Evolutionary conservation across 2,329 filamentous ascomycete genomes (phyloP), one percentile per base, ranked within the genome.

Genomic region (Bipolaris cookei): DNA sequence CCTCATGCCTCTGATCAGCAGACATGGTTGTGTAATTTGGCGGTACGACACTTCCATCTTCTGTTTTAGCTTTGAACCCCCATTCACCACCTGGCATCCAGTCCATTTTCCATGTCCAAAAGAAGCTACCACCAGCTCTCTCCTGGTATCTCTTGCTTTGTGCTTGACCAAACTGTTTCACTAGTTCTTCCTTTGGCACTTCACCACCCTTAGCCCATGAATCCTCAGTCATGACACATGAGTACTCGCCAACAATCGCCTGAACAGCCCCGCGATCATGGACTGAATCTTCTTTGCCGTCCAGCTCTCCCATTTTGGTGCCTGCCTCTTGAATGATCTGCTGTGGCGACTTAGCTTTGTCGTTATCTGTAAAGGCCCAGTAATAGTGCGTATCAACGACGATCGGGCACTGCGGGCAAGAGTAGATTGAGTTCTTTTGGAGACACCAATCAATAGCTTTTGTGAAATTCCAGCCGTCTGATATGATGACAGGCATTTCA

Each of bases 41-140:
- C 70, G 51, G 75, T 68, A 35, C 63, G 51, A 34, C 83, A 78
- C 64, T 66, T 2, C 75, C 71, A 20, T 77, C 78, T 20, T 82
- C 79, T 7, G 77, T 79, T 72, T 84, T 83, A 35, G 82, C 78
- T 18, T 79, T 78, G 72, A 87, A 86, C 0, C 84, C 84, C 85
- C 85, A 87, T 69, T 85, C 84, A 11, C 84, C 84, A 11, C 84
- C 84, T n/a, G 81, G 79, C 79, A 84, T 84, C 83, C 84, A 86
- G 61, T 84, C 79, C 83, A 86, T 86, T 52, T 84, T 84, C 66
- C 78, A 83, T 0, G 84, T 86, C 85, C 84, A 86, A 74, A 87
- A 87, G 65, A 81, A 86, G 30, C 77, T 78, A 1, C 84, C 85
- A 2, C 81, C 81, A 13, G 81, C 72, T 42, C 77, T 78, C n/a